A percentile compares a stretch with the other conserved stretches of the same genome.
Evolutionary conservation across 768 basidiomycete species (phyloP).

Genomic region (Chlorophyllum brunneum): DNA sequence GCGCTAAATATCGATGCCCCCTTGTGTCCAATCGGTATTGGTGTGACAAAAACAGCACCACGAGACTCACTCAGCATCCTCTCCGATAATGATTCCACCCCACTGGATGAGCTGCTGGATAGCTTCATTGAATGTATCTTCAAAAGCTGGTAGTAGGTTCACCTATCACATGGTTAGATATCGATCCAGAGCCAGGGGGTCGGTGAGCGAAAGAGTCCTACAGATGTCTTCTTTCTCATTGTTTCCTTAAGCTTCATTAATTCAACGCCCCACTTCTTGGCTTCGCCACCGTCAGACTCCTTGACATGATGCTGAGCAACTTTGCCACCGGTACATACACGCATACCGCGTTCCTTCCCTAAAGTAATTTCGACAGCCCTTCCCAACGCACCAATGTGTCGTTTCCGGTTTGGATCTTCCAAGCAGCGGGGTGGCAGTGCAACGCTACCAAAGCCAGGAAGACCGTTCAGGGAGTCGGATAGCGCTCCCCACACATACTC

Average conservation of each 20-base stretch:
- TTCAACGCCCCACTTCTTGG: constrained; percentile 72
- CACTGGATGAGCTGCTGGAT: constrained; percentile 72
- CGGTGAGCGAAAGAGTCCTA: constrained; percentile 27
- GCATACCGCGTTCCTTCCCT: constrained; percentile 58
- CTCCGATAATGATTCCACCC: constrained; percentile 66
- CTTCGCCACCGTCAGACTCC: constrained; percentile 61
- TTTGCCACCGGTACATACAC: constrained; percentile 57
- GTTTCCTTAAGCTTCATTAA: constrained; percentile 51
- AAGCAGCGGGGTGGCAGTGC: constrained; percentile 73
- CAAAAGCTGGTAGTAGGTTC: constrained; percentile 52
- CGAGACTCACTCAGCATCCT: constrained; percentile 56
- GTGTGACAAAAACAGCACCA: constrained; percentile 11
- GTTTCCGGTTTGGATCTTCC: constrained; percentile 73
- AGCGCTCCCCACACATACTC: constrained; percentile 45
- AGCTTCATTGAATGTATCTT: constrained; percentile 75
- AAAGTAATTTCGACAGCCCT: constrained; percentile 65
- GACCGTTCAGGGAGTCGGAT: constrained; percentile 51
- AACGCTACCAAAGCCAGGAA: constrained; percentile 75
- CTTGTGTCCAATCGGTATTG: constrained; percentile 31
- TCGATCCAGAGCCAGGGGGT: constrained; percentile 1
- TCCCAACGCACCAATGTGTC: constrained; percentile 69
- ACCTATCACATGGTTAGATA: constrained; percentile 34
- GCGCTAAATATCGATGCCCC: constrained; percentile 71
- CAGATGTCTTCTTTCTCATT: constrained; percentile 56
- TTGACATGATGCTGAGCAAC: constrained; percentile 21